These are phyloP conservation scores for Trichoderma oligosporum DNA, from an alignment of 2,329 filamentous ascomycete species.

Conservation along the genomic window DNA sequence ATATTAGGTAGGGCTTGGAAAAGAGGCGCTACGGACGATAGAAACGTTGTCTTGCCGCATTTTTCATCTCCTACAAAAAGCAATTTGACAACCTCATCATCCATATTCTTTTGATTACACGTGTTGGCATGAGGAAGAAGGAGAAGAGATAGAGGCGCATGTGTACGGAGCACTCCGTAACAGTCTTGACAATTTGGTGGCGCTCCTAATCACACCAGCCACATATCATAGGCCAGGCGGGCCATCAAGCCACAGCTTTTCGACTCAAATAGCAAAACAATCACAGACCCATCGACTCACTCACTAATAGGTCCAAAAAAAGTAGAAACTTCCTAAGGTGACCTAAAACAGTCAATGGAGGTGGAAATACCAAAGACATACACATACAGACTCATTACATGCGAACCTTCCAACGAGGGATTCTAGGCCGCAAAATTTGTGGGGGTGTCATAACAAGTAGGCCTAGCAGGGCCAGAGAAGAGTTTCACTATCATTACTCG, in stretches of 20 bases:
- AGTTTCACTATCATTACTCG: conserved; percentile 17
- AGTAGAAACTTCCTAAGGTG: neutral
- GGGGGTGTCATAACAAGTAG: conserved; percentile 23
- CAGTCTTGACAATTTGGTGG: neutral
- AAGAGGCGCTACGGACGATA: conserved; percentile 50
- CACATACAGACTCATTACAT: conserved; percentile 24
- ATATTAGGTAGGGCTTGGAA: neutral
- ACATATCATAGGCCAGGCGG: neutral
- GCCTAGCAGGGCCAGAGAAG: conserved; percentile 6
- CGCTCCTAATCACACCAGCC: conserved; percentile 14
- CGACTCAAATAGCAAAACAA: neutral
- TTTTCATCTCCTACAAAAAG: conserved; percentile 56
- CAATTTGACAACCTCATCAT: conserved; percentile 48
- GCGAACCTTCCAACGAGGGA: conserved; percentile 26
- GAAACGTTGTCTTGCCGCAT: conserved; percentile 59
- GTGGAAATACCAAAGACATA: neutral
- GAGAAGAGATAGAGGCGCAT: neutral
- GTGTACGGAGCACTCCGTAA: neutral
- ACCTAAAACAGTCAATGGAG: neutral
- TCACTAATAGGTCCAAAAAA: neutral
- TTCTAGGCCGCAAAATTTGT: conserved; percentile 28
- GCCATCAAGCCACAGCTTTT: neutral
- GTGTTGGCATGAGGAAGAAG: neutral
- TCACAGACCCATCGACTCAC: neutral
- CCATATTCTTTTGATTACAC: conserved; percentile 35